phyloP scores from a whole-genome alignment of 257 asterid genomes.

The Thymus quinquecostatus region DNA sequence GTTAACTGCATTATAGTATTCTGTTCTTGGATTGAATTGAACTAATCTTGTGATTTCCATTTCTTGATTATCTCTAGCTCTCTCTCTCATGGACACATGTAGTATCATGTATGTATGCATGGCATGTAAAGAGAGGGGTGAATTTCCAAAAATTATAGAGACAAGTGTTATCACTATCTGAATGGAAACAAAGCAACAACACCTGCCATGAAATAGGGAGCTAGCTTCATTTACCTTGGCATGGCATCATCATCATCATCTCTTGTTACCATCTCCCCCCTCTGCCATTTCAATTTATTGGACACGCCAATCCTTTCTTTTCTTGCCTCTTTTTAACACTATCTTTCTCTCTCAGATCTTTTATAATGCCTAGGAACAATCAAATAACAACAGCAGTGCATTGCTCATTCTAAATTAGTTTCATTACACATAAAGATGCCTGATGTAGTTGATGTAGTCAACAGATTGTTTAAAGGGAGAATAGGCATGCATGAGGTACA shows the following conservation, averaged over 20 bases:
- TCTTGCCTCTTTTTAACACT: slow-evolving; percentile 40
- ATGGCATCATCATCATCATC: no score
- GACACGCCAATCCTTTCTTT: slow-evolving; percentile 41
- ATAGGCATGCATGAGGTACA: slow-evolving; percentile 2
- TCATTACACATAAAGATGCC: slow-evolving; percentile 17
- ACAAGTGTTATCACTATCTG: no score
- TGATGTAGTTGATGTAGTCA: background rate
- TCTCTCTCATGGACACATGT: no score
- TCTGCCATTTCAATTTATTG: slow-evolving; percentile 45
- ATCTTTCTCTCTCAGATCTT: background rate
- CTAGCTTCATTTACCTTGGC: slow-evolving; percentile 40
- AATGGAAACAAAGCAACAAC: slow-evolving; percentile 13
- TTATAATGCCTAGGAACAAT: slow-evolving; percentile 19
- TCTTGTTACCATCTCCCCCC: slow-evolving; percentile 55
- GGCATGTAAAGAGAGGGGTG: no score
- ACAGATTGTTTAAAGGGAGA: slow-evolving; percentile 12
- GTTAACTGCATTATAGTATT: background rate
- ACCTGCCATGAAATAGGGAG: slow-evolving; percentile 26
- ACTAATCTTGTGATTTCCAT: background rate
- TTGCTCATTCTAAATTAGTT: slow-evolving; percentile 7
- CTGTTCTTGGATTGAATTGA: background rate
- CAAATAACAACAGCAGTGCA: slow-evolving; percentile 18
- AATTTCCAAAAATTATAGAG: no score
- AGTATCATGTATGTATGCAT: no score
- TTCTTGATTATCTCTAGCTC: background rate